Evolutionary conservation across 2,329 filamentous ascomycete species (phyloP).

Genomic region (Fusarium keratoplasticum): DNA sequence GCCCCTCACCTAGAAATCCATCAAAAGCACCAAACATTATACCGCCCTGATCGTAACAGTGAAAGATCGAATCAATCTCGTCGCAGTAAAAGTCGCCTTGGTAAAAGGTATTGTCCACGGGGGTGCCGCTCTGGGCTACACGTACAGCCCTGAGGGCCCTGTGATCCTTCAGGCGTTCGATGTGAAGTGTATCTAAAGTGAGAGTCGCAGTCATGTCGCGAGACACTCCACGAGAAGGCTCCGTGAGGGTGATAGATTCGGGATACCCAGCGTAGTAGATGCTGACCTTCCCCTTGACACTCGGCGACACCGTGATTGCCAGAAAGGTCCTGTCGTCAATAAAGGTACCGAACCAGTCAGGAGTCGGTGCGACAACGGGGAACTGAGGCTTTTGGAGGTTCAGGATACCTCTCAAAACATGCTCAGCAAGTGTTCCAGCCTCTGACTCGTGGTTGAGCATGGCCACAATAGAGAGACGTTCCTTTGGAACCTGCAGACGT

Average conservation of each 20-base stretch:
- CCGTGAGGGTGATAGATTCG: constrained; percentile 23
- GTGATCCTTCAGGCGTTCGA: constrained; percentile 28
- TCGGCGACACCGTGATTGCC: constrained; percentile 15
- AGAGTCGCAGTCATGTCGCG: constrained; percentile 17
- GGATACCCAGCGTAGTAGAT: constrained; percentile 27
- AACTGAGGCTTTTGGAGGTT: constrained; percentile 15
- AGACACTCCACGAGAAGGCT: constrained; percentile 16
- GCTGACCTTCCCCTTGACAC: constrained; percentile 13
- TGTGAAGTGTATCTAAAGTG: constrained; percentile 8
- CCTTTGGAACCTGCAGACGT: constrained; percentile 21
- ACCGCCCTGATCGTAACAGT: constrained; percentile 24
- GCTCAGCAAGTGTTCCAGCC: constrained; percentile 13
- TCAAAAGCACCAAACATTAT: constrained; percentile 30
- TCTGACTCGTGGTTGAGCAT: constrained; percentile 33
- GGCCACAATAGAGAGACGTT: constrained; percentile 25
- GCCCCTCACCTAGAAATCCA: constrained; percentile 22
- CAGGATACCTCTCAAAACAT: constrained; percentile 10
- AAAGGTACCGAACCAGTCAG: constrained; percentile 20
- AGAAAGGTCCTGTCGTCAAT: constrained; percentile 27
- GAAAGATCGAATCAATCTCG: constrained; percentile 25
- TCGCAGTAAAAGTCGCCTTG: constrained; percentile 25
- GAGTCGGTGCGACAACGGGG: constrained; percentile 5
- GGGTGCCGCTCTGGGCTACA: background rate
- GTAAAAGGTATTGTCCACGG: constrained; percentile 3
- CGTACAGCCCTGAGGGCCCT: constrained; percentile 17